Evolutionary conservation across 164 flowering plant genomes (phyloP), one percentile per base, ranked within the genome.

Genomic region (Nymphaea colorata): DNA sequence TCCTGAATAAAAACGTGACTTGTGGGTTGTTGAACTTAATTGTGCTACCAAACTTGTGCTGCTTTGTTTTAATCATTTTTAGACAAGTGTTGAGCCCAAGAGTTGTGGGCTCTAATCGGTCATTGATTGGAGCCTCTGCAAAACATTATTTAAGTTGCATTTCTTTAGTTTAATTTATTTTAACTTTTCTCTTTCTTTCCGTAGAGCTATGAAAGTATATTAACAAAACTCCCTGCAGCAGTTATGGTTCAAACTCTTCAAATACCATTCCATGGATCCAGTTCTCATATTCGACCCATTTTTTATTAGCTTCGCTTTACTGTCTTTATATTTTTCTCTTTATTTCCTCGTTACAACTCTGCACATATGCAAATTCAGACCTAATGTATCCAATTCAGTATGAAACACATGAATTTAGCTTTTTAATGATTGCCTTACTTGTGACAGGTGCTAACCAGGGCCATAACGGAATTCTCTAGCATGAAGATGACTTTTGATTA

Each of bases 391-490:
- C 36, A 25, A 25, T 25, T 25, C 0, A 25, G 36, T 25, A 25
- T 25, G 36, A 25, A 25, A 25, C 36, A 25, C 41, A 66, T 18
- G 4, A 15, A 5, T 63, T 15, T 64, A 6, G 53, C 6, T 45
- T 63, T 45, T 14, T 64, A 64, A 42, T n/a, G 45, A 25, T 25
- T 25, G 36, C 36, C 36, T 25, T 25, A 25, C 36, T 25, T 61
- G 41, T 15, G 64, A 61, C 84, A 94, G 99, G 99, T 66, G 80
- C 99, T 74, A 91, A 86, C 76, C 93, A 91, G 81, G 90, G 88
- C 65, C 82, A 91, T 47, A 91, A 80, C 82, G n/a, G n/a, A n/a
- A n/a, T n/a, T 70, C 55, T 51, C 11, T 36, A 15, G 57, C 14
- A 3, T 15, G 14, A 15, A 51, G 14, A 15, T 15, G 36, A 0